phyloP scores from a whole-genome alignment of 179 eudicot species.

The Corrigiola litoralis region DNA sequence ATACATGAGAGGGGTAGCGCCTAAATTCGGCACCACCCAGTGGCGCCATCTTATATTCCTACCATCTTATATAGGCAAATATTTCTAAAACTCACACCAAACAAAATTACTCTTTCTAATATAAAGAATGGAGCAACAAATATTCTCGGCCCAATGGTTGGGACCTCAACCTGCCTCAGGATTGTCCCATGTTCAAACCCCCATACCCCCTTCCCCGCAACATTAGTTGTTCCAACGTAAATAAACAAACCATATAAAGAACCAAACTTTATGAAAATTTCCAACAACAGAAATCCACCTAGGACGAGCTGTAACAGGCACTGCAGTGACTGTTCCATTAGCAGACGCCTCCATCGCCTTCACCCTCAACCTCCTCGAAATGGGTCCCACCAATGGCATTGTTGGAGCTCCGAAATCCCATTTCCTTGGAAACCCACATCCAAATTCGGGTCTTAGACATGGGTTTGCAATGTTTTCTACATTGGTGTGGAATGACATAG shows the following conservation, averaged over 20 bases:
- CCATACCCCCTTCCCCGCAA: too few species aligned
- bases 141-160: too few species aligned
- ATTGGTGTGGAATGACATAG: constrained; percentile 9
- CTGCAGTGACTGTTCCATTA: constrained; percentile 18
- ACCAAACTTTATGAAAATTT: background rate
- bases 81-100: background rate
- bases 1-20: too few species aligned
- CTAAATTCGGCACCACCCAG: too few species aligned
- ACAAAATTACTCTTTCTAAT: too few species aligned
- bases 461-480: constrained; percentile 20
- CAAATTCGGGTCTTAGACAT: constrained; percentile 16
- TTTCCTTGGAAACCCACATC: constrained; percentile 25
- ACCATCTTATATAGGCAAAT: background rate
- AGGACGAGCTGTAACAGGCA: constrained; percentile 29
- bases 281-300: constrained; percentile 10
- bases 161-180: too few species aligned
- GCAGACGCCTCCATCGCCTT: constrained; percentile 25
- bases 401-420: constrained; percentile 22
- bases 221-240: too few species aligned
- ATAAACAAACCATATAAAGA: background rate
- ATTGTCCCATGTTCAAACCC: too few species aligned
- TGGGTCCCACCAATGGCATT: constrained; percentile 16
- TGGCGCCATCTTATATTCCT: too few species aligned
- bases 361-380: constrained; percentile 3
- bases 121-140: too few species aligned